Evolutionary conservation across 495 filamentous ascomycete species (phyloP), one percentile per base, ranked within the genome.

Genomic region (Aspergillus nanangensis): DNA sequence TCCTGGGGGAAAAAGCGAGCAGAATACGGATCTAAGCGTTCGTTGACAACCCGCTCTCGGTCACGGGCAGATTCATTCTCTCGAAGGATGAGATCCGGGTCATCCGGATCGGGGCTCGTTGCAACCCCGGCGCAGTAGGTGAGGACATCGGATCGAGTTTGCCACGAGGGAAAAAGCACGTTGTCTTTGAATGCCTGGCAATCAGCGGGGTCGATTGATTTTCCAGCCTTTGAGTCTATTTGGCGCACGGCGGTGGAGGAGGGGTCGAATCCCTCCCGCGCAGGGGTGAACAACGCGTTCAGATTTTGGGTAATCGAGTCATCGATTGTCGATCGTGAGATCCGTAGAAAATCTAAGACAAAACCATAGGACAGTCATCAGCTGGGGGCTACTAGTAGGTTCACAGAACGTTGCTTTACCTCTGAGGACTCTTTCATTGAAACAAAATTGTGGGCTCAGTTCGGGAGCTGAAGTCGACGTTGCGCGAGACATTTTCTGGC

Each of bases 251-350:
- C 66, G 4, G 88, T 95, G 1, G 88, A 90, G 1, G 83, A 73
- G 13, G 93, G 88, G 51, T 95, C 86, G 61, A 95, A 98, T 7
- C 79, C 79, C 17, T 68, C 61, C 20, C 57, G 71, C 13, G 87
- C 71, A 0, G 93, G 93, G 2, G 86, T 91, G 25, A 89, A 66
- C 19, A 98, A 76, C 2, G 90, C 88, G 69, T 98, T 98, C 33
- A 98, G 77, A 52, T 95, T 90, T 60, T 96, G 92, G 1, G 81
- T 82, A 53, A 98, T 96, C 13, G 86, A 87, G 60, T 98, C 93
- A 61, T 98, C 93, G 52, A 96, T 87, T 19, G 87, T 79, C 45
- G 79, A 75, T 45, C 93, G 80, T 5, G 93, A 96, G 47, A 94
- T 51, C 17, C 87, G 86, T n/a, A 98, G 80, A 66, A 98, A 98